Conservation (phyloP, 139 green algal genomes). For the Coelastrella sp. region DNA sequence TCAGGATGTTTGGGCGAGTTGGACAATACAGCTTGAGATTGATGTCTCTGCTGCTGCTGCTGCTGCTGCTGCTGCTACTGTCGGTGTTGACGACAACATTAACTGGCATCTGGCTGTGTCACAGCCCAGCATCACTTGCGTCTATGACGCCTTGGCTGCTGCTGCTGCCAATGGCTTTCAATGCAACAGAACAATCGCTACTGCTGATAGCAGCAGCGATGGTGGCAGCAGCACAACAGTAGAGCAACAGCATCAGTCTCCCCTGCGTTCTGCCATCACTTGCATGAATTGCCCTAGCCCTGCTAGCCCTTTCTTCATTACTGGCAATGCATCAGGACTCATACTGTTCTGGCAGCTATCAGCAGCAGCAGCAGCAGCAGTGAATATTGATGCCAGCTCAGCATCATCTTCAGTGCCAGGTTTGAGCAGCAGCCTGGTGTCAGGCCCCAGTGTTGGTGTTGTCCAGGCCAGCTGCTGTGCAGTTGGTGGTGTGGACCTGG, state of each 20-base stretch:
- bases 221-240: conserved; percentile 21
- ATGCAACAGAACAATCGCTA: conserved; percentile 3
- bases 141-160: background rate
- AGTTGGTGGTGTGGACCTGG: conserved; percentile 9
- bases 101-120: background rate
- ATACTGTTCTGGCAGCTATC: conserved; percentile 54
- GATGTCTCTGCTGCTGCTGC: background rate
- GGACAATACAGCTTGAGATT: background rate
- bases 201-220: background rate
- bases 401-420: too few species aligned
- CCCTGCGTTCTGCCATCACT: background rate
- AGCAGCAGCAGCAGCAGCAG: background rate
- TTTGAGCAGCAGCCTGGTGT: background rate
- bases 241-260: background rate
- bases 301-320: conserved; percentile 49
- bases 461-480: conserved; percentile 32
- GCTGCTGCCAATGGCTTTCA: background rate
- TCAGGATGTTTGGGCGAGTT: conserved; percentile 26
- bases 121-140: background rate
- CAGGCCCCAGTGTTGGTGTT: conserved; percentile 7
- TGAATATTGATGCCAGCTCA: too few species aligned
- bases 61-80: background rate
- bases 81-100: background rate
- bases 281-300: conserved; percentile 37
- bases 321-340: conserved; percentile 42